These are phyloP conservation scores for Lasiodiplodia hormozganensis DNA, from an alignment of 2,329 filamentous ascomycete species.

Conservation along the genomic window DNA sequence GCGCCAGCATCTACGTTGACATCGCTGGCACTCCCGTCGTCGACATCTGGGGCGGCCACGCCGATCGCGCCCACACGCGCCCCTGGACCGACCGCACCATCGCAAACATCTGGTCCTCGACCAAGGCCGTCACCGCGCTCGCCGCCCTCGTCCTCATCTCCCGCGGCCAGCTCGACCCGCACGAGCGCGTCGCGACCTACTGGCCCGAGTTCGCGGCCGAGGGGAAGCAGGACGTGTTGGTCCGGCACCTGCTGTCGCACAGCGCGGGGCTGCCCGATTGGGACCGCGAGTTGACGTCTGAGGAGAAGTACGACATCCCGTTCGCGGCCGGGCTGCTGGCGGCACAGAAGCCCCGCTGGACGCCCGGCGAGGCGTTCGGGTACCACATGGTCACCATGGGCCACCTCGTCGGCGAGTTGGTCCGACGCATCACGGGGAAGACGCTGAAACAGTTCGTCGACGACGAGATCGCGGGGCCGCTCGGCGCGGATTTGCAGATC, in stretches of 20 bases:
- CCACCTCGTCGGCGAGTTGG: conserved; percentile 8
- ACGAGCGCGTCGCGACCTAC: conserved; percentile 40
- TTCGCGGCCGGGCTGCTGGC: conserved; percentile 7
- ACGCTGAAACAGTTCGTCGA: conserved; percentile 1
- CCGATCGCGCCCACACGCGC: conserved; percentile 39
- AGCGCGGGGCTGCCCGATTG: conserved; percentile 13
- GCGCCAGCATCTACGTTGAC: conserved; percentile 53
- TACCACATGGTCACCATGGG: conserved; percentile 18
- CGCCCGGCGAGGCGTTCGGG: conserved; percentile 1
- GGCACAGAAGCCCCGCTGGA: neutral
- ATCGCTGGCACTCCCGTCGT: conserved; percentile 51
- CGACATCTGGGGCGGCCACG: conserved; percentile 56
- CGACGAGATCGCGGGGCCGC: conserved; percentile 17
- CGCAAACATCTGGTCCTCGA: conserved; percentile 35
- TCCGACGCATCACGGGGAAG: neutral
- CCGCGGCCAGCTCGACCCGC: conserved; percentile 36
- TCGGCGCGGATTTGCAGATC: conserved; percentile 14
- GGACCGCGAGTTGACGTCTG: neutral
- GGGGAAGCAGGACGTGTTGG: conserved; percentile 40
- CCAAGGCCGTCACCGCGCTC: conserved; percentile 38
- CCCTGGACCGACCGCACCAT: conserved; percentile 47
- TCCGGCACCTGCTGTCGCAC: conserved; percentile 32
- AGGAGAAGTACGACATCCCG: conserved; percentile 4
- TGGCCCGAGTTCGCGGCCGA: conserved; percentile 45
- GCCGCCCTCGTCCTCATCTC: conserved; percentile 39